Conservation (phyloP, 2,329 filamentous ascomycete species). For the Cladosporium sp. region DNA sequence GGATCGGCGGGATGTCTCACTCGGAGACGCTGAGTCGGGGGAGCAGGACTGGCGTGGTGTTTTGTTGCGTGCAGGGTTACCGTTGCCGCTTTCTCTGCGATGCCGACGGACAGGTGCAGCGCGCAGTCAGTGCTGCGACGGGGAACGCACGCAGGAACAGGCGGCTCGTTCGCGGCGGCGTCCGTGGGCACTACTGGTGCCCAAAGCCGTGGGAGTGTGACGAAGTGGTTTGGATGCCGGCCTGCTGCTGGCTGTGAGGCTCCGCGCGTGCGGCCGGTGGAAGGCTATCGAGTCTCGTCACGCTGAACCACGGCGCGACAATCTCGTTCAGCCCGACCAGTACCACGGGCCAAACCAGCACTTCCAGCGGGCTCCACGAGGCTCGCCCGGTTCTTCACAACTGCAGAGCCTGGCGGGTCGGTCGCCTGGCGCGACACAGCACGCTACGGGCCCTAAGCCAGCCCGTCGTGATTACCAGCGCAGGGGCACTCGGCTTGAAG, state of each 20-base stretch:
- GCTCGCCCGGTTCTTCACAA: neutral
- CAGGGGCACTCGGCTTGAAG: slow-evolving; percentile 3
- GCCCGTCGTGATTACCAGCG: neutral
- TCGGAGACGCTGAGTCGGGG: neutral
- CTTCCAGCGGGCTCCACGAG: neutral
- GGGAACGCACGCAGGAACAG: slow-evolving; percentile 7
- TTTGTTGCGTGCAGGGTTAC: neutral
- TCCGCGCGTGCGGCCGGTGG: neutral
- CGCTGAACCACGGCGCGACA: neutral
- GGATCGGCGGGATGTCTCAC: slow-evolving; percentile 3
- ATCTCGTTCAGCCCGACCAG: too few relatives aligned
- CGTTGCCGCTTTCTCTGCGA: neutral
- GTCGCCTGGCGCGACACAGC: neutral
- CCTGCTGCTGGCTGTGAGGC: neutral
- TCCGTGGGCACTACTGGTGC: neutral
- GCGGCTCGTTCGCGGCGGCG: slow-evolving; percentile 3
- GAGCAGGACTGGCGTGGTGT: neutral
- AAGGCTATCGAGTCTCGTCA: neutral
- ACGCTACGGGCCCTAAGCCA: neutral
- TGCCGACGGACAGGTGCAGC: neutral
- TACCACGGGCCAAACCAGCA: neutral
- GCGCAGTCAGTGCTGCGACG: slow-evolving; percentile 1
- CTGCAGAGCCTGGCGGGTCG: neutral
- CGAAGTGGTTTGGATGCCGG: neutral
- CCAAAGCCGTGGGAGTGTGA: neutral